These are phyloP conservation scores for Dissophora globulifera DNA, from an alignment of 192 early-diverging fungal species.

Conservation along the genomic window DNA sequence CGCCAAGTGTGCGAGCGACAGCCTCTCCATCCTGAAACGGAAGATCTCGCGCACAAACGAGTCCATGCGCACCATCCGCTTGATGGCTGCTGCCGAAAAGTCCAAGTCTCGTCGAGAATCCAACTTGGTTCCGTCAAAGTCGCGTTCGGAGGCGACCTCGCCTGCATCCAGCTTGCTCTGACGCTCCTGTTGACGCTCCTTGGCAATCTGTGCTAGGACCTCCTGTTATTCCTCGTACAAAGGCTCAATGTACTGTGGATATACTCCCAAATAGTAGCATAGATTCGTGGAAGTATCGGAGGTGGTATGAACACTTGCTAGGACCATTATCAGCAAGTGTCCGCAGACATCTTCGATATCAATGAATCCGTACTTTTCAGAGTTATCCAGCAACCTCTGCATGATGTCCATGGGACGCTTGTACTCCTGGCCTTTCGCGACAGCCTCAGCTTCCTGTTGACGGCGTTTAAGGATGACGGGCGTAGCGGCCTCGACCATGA, in stretches of 20 bases:
- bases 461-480: slow-evolving; percentile 15
- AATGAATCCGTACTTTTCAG: slow-evolving; percentile 17
- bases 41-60: slow-evolving; percentile 47
- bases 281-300: slow-evolving; percentile 11
- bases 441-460: background rate
- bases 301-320: slow-evolving; percentile 46
- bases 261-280: slow-evolving; percentile 28
- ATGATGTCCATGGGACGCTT: slow-evolving; percentile 33
- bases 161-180: background rate
- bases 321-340: slow-evolving; percentile 28
- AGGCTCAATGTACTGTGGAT: slow-evolving; percentile 22
- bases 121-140: slow-evolving; percentile 2
- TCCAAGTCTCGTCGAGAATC: slow-evolving; percentile 10
- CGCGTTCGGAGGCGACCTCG: background rate
- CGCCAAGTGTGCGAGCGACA: slow-evolving; percentile 25
- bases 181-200: slow-evolving; percentile 14
- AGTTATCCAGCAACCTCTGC: slow-evolving; percentile 27
- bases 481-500: slow-evolving; percentile 3
- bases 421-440: slow-evolving; percentile 1
- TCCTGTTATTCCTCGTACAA: slow-evolving; percentile 37
- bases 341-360: slow-evolving; percentile 22
- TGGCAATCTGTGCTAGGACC: slow-evolving; percentile 9
- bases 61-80: slow-evolving; percentile 45
- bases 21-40: slow-evolving; percentile 18
- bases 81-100: slow-evolving; percentile 18